Conservation (phyloP, 106 monocot genomes). For the Apostasia ramifera region DNA sequence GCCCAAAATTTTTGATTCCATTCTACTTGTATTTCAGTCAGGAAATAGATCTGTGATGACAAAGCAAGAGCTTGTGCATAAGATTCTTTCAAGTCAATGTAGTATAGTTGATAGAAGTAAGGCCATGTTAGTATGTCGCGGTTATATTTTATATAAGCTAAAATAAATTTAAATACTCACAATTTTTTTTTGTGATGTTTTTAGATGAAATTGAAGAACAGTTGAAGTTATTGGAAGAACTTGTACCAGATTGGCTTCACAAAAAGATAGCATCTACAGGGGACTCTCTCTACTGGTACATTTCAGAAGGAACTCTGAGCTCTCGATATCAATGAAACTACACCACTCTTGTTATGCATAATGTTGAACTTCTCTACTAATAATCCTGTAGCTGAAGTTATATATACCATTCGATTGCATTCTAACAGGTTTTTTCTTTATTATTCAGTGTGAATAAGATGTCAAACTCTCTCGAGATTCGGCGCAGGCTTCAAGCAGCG, state of each 20-base stretch:
- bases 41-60: constrained; percentile 55
- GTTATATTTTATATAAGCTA: not conserved
- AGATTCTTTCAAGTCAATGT: constrained; percentile 50
- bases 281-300: constrained; percentile 61
- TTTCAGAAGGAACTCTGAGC: not conserved
- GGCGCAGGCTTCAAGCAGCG: not conserved
- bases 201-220: constrained; percentile 89
- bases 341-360: not conserved
- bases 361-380: not conserved
- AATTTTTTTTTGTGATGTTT: not conserved
- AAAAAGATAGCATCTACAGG: constrained; percentile 42
- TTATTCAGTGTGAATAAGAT: not conserved
- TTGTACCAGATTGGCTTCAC: constrained; percentile 84
- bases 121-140: not conserved
- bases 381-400: too few relatives aligned
- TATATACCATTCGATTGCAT: not conserved
- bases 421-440: not conserved
- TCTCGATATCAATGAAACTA: not conserved
- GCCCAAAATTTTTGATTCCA: constrained; percentile 64
- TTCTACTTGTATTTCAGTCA: constrained; percentile 70
- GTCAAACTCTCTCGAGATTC: not conserved
- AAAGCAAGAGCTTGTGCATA: constrained; percentile 75
- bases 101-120: constrained; percentile 74
- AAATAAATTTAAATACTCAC: not conserved
- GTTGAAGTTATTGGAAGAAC: constrained; percentile 59